Percentiles rank a stretch among this genome's conserved stretches.
Evolutionary conservation across 176 grass and related monocot species (phyloP).

Genomic region (Cenchrus americanus): DNA sequence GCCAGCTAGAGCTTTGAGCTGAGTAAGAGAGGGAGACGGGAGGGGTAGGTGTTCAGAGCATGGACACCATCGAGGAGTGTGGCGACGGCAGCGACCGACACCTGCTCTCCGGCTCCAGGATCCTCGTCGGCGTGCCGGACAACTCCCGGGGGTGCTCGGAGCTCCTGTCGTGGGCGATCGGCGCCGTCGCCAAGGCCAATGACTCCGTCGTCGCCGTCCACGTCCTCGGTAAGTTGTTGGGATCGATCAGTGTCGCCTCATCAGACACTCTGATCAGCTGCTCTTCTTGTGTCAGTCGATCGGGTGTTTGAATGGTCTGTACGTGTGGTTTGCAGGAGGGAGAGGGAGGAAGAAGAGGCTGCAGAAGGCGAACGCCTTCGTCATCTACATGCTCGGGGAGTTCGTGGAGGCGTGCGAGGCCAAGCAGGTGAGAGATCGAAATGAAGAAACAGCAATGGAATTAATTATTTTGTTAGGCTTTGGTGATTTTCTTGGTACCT

Average conservation of each 20-base stretch:
- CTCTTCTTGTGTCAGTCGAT: not conserved
- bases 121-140: constrained; percentile 76
- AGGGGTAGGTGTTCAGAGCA: not conserved
- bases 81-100: not conserved
- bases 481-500: constrained; percentile 3
- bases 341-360: constrained; percentile 64
- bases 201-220: constrained; percentile 85
- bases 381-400: constrained; percentile 90
- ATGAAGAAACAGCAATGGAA: not conserved
- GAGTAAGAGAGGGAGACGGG: not conserved
- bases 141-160: constrained; percentile 61
- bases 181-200: constrained; percentile 59
- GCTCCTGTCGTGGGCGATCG: constrained; percentile 88
- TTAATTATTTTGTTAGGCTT: constrained; percentile 2
- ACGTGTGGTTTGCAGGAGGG: constrained; percentile 13
- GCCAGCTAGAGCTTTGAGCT: constrained; percentile 16
- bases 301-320: not conserved
- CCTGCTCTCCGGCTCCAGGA: constrained; percentile 46
- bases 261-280: not conserved
- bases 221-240: constrained; percentile 57
- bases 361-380: constrained; percentile 78
- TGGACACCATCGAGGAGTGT: constrained; percentile 83
- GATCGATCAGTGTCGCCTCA: too few species aligned
- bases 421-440: constrained; percentile 69
- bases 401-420: constrained; percentile 68